These are phyloP conservation scores for Cytospora piceicola DNA, from an alignment of 2,329 filamentous ascomycete genomes.

Conservation along the genomic window DNA sequence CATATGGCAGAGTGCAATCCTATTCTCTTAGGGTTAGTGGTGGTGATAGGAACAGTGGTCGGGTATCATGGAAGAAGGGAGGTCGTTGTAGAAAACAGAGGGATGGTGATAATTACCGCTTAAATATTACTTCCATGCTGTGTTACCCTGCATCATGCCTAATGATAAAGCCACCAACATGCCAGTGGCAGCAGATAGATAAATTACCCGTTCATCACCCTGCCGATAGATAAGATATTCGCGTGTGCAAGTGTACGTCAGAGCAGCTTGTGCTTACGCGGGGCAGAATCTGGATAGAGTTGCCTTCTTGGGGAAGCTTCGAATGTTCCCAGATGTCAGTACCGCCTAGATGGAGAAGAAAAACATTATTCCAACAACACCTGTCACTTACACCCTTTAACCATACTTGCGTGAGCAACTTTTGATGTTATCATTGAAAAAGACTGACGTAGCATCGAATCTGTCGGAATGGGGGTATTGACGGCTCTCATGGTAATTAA, in stretches of 20 bases:
- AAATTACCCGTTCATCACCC: not conserved
- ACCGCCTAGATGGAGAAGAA: not conserved
- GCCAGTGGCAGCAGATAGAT: not conserved
- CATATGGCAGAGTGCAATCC: not conserved
- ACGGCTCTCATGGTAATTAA: no score
- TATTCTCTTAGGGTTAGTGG: not conserved
- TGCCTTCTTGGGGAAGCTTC: not conserved
- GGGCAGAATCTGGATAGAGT: not conserved
- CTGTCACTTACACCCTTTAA: not conserved
- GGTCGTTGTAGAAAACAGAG: conserved; percentile 6
- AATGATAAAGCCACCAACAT: conserved; percentile 15
- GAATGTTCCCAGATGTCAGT: not conserved
- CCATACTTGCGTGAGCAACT: no score
- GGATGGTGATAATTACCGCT: conserved; percentile 11
- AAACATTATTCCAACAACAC: not conserved
- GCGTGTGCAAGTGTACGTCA: not conserved
- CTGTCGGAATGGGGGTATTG: no score
- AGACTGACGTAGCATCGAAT: no score
- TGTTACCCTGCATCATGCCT: not conserved
- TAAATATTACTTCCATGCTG: conserved; percentile 3
- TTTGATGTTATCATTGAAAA: no score
- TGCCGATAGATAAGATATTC: conserved; percentile 2
- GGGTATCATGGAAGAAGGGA: not conserved
- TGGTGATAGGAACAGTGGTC: not conserved
- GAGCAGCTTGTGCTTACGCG: not conserved